A percentile compares a stretch with the other conserved stretches of the same genome.
phyloP scores from a whole-genome alignment of 1,284 basidiomycete genomes.

The Xerocomus amazonicus region DNA sequence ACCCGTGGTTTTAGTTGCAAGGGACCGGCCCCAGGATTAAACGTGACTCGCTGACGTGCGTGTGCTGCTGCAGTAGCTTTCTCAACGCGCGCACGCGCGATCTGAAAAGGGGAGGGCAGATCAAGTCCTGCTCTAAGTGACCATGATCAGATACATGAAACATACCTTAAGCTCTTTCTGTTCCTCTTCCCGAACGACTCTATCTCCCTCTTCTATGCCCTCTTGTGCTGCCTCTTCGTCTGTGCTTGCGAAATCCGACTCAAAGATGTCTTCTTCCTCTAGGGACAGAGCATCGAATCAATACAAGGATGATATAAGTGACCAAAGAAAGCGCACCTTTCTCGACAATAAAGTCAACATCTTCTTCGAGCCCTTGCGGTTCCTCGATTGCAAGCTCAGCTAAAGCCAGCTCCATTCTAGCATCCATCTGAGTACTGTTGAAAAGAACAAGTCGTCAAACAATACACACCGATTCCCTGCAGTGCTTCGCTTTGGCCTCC shows the following conservation, averaged over 20 bases:
- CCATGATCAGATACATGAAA: not conserved
- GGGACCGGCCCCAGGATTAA: conserved; percentile 47
- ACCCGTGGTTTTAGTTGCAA: conserved; percentile 28
- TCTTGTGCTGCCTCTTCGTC: conserved; percentile 65
- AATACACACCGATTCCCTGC: conserved; percentile 63
- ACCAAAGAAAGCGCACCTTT: conserved; percentile 41
- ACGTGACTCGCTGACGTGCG: conserved; percentile 58
- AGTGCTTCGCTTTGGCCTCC: conserved; percentile 63
- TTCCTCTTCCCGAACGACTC: conserved; percentile 57
- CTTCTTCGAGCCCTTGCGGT: conserved; percentile 62
- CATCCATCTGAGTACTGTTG: conserved; percentile 3
- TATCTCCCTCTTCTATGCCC: conserved; percentile 54
- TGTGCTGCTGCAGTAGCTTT: conserved; percentile 63
- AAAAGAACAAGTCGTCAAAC: not conserved
- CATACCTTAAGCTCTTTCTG: conserved; percentile 52
- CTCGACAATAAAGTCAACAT: conserved; percentile 62
- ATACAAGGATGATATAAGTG: not conserved
- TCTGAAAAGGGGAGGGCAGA: conserved; percentile 35
- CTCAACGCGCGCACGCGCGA: conserved; percentile 51
- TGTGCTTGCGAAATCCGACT: conserved; percentile 78
- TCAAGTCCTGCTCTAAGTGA: not conserved
- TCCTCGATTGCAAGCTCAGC: conserved; percentile 67
- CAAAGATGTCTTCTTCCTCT: conserved; percentile 79
- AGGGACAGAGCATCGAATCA: not conserved
- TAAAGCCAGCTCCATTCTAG: conserved; percentile 69